phyloP scores from a whole-genome alignment of 1,284 basidiomycete genomes.

The Anthracocystis panici-leucophaei region DNA sequence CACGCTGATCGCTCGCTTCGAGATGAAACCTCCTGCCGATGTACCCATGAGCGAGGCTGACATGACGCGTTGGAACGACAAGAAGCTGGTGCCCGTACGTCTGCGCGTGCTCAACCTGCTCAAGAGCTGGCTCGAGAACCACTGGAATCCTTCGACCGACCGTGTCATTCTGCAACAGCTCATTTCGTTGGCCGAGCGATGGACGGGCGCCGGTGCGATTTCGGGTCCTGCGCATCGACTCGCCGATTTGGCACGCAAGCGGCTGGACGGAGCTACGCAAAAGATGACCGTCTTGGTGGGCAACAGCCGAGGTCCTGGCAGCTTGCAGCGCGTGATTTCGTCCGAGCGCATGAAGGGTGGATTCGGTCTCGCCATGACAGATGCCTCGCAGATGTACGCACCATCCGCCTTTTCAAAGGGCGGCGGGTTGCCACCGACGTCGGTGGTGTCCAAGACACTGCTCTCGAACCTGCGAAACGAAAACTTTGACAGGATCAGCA shows the following conservation, averaged over 20 bases:
- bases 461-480: slow-evolving; percentile 72
- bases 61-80: slow-evolving; percentile 81
- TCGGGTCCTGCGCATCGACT: slow-evolving; percentile 77
- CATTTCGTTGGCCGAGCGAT: slow-evolving; percentile 77
- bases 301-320: slow-evolving; percentile 48
- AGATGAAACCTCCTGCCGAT: slow-evolving; percentile 73
- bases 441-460: slow-evolving; percentile 85
- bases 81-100: slow-evolving; percentile 87
- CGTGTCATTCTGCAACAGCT: slow-evolving; percentile 73
- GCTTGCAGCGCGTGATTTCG: slow-evolving; percentile 65
- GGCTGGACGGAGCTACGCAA: slow-evolving; percentile 43
- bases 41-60: slow-evolving; percentile 75
- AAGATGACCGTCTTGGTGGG: slow-evolving; percentile 47
- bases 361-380: slow-evolving; percentile 41
- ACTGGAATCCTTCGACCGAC: slow-evolving; percentile 80
- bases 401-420: slow-evolving; percentile 45
- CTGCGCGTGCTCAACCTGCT: slow-evolving; percentile 90
- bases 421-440: slow-evolving; percentile 71
- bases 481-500: slow-evolving; percentile 73
- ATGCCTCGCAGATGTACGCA: slow-evolving; percentile 58
- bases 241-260: slow-evolving; percentile 51
- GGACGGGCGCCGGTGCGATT: slow-evolving; percentile 70
- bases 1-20: slow-evolving; percentile 83
- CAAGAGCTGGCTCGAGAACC: slow-evolving; percentile 90
- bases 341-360: slow-evolving; percentile 63